Conservation (phyloP, 306 rosid genomes). For the Castanea mollissima region DNA sequence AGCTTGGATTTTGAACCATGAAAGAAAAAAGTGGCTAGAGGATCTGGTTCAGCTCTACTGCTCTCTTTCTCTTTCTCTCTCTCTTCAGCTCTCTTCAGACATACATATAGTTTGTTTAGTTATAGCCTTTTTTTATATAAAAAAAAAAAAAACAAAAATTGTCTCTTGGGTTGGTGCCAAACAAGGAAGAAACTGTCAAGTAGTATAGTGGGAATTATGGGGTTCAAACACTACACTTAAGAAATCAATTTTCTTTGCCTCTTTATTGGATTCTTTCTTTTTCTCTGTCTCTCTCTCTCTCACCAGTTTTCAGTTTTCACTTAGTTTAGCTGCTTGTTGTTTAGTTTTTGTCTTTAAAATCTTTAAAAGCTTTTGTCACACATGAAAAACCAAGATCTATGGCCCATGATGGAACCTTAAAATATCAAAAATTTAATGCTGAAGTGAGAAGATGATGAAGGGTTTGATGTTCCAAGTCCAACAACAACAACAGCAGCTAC, state of each 20-base stretch:
- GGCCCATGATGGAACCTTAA: constrained; percentile 28
- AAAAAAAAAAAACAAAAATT: constrained; percentile 45
- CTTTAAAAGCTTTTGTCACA: constrained; percentile 29
- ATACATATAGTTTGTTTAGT: constrained; percentile 33
- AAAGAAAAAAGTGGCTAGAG: constrained; percentile 37
- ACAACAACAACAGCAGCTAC: constrained; percentile 33
- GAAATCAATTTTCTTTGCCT: constrained; percentile 23
- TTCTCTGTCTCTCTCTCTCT: constrained; percentile 19
- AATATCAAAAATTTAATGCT: constrained; percentile 16
- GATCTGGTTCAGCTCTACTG: constrained; percentile 42
- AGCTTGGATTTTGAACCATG: constrained; percentile 46
- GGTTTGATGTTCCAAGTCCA: constrained; percentile 46
- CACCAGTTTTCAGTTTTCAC: constrained; percentile 11
- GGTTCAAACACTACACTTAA: constrained; percentile 25
- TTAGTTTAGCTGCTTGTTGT: constrained; percentile 18
- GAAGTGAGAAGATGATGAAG: constrained; percentile 43
- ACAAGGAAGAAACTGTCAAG: constrained; percentile 50
- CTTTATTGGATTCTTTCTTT: constrained; percentile 27
- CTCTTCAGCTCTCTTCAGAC: constrained; percentile 2
- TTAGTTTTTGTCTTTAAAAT: constrained; percentile 37
- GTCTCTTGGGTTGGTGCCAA: constrained; percentile 89
- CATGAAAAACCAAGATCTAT: constrained; percentile 50
- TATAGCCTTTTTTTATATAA: constrained; percentile 4
- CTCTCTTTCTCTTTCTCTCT: constrained; percentile 36
- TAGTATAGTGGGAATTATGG: constrained; percentile 28